Evolutionary conservation across 768 basidiomycete species (phyloP), one percentile per base, ranked within the genome.

Genomic region (Panaeolus papilionaceus): DNA sequence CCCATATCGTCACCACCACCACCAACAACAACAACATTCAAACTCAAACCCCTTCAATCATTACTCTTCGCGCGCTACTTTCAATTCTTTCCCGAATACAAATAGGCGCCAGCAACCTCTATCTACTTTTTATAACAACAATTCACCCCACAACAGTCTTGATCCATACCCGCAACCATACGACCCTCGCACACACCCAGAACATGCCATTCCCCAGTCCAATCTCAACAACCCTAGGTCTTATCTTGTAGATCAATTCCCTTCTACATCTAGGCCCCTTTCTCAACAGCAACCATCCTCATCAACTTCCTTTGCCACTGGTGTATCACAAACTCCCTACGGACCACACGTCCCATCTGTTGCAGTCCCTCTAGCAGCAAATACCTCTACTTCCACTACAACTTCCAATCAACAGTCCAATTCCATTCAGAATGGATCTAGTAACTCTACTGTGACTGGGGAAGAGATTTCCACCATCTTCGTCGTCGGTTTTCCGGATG

Each of bases 381-480:
- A 68, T 20, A 66, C 69, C 40, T 67, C 72, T 37, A 71, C 69
- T 38, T 62, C 74, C 49, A 63, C 67, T 51, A 65, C 70, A 11
- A 68, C 76, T 23, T 65, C 78, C 3, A 79, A 77, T 49, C 63
- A 81, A 16, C 76, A 14, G 71, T 73, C 10, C 64, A 75, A 16
- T 71, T 73, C 28, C 70, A 76, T 65, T 73, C 77, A 68, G 69
- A 61, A 67, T 76, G 38, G 67, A 45, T 33, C 68, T 47, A 79
- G 77, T 61, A 75, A 71, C 37, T 67, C 75, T 2, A 75, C 74
- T 38, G 68, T 75, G 38, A 77, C 80, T 44, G 88, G 88, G 67
- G 96, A 98, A 77, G 95, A 97, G 74, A 98, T 98, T 61, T 96
- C 93, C 11, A 98, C 96, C 5, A 96, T 98, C 70, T 99, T 99